Conservation (phyloP, 495 filamentous ascomycete genomes). For the Tuber umbilicatum region DNA sequence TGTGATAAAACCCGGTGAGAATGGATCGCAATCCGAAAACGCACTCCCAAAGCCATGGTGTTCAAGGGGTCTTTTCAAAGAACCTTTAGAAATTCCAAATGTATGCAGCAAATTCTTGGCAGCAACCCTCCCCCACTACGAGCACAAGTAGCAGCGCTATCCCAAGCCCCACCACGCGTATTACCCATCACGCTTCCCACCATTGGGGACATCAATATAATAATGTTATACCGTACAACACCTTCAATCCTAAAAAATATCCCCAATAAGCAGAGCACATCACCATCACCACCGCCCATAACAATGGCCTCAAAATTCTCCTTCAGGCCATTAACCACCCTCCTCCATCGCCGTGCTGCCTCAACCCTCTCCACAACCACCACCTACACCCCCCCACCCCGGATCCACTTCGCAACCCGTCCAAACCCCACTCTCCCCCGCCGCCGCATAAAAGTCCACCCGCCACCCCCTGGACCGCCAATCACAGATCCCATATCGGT, state of each 20-base stretch:
- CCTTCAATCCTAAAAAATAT: background rate
- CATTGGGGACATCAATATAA: background rate
- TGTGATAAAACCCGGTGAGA: background rate
- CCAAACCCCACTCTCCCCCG: constrained; percentile 36
- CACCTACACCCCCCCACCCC: constrained; percentile 10
- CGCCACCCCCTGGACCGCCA: constrained; percentile 36
- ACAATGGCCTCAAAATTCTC: constrained; percentile 8
- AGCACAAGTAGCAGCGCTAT: constrained; percentile 1
- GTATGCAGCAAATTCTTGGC: constrained; percentile 17
- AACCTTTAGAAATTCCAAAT: background rate
- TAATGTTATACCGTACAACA: background rate
- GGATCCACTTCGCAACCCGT: constrained; percentile 11
- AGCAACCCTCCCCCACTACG: constrained; percentile 4
- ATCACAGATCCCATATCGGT: constrained; percentile 57
- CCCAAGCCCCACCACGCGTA: background rate
- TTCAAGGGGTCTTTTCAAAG: constrained; percentile 3
- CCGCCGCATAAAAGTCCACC: constrained; percentile 35
- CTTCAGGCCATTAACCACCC: constrained; percentile 1
- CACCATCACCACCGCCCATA: background rate
- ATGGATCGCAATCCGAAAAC: background rate
- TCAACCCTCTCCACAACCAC: constrained; percentile 43
- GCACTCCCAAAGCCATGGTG: background rate
- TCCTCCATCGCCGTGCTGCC: constrained; percentile 39
- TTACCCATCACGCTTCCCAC: background rate
- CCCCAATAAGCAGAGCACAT: background rate